phyloP scores from a whole-genome alignment of 106 monocot genomes.

The Acorus calamus region DNA sequence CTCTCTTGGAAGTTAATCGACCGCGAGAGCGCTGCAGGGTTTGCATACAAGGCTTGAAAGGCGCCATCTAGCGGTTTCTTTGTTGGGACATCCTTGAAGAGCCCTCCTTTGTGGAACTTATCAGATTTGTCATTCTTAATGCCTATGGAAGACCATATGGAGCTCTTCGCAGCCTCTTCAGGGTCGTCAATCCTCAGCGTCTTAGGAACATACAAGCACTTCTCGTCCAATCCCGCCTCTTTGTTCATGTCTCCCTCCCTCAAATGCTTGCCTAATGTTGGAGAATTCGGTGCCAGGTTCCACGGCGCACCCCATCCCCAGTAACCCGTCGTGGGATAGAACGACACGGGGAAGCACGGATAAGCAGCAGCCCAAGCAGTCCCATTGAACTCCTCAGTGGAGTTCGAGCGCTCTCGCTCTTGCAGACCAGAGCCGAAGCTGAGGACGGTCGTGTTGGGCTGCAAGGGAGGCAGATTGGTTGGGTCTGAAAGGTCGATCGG shows the following conservation, averaged over 20 bases:
- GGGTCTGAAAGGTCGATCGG: not conserved
- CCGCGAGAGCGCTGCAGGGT: slow-evolving; percentile 39
- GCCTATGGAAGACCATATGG: slow-evolving; percentile 18
- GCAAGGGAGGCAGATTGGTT: too few species aligned
- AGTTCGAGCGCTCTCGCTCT: too few species aligned
- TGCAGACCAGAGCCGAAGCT: slow-evolving; percentile 12
- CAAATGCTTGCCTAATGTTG: slow-evolving; percentile 9
- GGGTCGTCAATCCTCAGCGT: slow-evolving; percentile 23
- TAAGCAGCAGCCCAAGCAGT: too few species aligned
- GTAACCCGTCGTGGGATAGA: too few species aligned
- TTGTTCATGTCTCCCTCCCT: slow-evolving; percentile 7
- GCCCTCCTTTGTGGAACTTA: not conserved
- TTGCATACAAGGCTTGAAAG: slow-evolving; percentile 18
- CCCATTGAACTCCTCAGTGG: too few species aligned
- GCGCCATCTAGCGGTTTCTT: not conserved
- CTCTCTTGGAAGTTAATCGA: slow-evolving; percentile 31
- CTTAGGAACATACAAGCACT: slow-evolving; percentile 20
- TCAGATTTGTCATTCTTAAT: slow-evolving; percentile 4
- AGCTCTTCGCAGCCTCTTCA: slow-evolving; percentile 22
- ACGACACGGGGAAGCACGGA: too few species aligned
- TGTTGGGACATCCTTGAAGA: slow-evolving; percentile 13
- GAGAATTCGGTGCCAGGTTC: not conserved
- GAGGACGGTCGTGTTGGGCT: slow-evolving; percentile 7
- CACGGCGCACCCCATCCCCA: not conserved
- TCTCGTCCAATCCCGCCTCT: not conserved